phyloP scores from a whole-genome alignment of 139 green algal genomes.

The Diplosphaera chodatii region DNA sequence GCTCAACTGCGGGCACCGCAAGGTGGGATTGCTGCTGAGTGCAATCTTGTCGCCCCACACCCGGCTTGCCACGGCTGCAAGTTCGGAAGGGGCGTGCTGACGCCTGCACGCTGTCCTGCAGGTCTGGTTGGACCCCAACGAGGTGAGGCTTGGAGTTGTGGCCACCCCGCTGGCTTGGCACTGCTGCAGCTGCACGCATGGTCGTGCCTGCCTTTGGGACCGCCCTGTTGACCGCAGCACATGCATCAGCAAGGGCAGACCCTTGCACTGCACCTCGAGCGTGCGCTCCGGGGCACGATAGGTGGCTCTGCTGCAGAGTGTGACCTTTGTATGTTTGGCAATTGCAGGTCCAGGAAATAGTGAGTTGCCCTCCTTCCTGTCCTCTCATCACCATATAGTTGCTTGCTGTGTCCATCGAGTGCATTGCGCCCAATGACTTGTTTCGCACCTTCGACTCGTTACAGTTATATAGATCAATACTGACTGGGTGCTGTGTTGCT shows the following conservation, averaged over 20 bases:
- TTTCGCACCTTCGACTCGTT: no score
- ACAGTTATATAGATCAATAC: no score
- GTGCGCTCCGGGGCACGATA: no score
- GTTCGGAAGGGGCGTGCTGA: background rate
- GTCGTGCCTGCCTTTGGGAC: background rate
- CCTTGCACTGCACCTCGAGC: no score
- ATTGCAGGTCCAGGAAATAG: background rate
- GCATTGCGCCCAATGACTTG: no score
- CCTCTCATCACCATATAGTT: no score
- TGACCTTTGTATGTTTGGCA: no score
- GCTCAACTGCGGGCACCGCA: constrained; percentile 85
- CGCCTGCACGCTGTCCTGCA: background rate
- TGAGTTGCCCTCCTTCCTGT: background rate
- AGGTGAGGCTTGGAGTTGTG: constrained; percentile 59
- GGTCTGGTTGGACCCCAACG: constrained; percentile 99
- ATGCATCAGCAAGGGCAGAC: no score
- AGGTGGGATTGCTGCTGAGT: constrained; percentile 24
- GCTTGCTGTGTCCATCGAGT: no score
- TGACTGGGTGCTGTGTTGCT: background rate
- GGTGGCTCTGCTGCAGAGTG: no score
- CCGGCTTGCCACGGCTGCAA: no score
- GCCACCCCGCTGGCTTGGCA: background rate
- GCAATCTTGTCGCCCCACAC: background rate
- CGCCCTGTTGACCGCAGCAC: no score
- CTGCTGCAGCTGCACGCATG: background rate